Evolutionary conservation across 768 basidiomycete genomes (phyloP).

Genomic region (Lyophyllum semitale): DNA sequence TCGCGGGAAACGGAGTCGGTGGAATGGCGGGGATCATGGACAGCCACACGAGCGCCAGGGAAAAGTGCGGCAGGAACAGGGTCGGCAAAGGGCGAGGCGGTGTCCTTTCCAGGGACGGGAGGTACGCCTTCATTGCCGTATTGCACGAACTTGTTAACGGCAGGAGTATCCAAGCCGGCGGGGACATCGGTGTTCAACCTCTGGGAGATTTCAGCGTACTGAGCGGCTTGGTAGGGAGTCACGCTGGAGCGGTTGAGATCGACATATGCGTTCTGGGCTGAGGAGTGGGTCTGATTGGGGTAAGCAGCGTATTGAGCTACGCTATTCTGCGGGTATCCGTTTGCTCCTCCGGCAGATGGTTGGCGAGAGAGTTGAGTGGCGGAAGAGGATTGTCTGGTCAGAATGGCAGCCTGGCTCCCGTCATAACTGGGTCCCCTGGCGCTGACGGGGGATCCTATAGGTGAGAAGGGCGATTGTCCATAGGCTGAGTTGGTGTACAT

Average conservation of each 20-base stretch:
- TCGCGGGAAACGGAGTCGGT: conserved; percentile 19
- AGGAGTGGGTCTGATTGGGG: conserved; percentile 10
- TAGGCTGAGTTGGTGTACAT: conserved; percentile 37
- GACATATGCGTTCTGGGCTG: conserved; percentile 48
- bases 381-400: conserved; percentile 24
- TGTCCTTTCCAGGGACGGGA: conserved; percentile 8
- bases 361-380: conserved; percentile 10
- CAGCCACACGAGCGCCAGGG: conserved; percentile 3
- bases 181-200: conserved; percentile 48
- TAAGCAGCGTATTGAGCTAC: conserved; percentile 17
- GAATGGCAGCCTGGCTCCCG: conserved; percentile 14
- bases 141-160: conserved; percentile 23
- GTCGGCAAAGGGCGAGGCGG: conserved; percentile 30
- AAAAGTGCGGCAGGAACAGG: conserved; percentile 19
- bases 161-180: conserved; percentile 31
- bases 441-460: conserved; percentile 33
- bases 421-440: conserved; percentile 16
- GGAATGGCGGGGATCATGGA: conserved; percentile 5
- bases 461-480: conserved; percentile 36
- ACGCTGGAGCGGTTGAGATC: conserved; percentile 70
- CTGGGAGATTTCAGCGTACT: conserved; percentile 71
- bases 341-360: conserved; percentile 6
- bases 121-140: conserved; percentile 1
- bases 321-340: conserved; percentile 11
- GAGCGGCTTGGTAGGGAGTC: conserved; percentile 73